phyloP scores from a whole-genome alignment of 2,329 filamentous ascomycete species.

The Pseudogymnoascus pannorum region DNA sequence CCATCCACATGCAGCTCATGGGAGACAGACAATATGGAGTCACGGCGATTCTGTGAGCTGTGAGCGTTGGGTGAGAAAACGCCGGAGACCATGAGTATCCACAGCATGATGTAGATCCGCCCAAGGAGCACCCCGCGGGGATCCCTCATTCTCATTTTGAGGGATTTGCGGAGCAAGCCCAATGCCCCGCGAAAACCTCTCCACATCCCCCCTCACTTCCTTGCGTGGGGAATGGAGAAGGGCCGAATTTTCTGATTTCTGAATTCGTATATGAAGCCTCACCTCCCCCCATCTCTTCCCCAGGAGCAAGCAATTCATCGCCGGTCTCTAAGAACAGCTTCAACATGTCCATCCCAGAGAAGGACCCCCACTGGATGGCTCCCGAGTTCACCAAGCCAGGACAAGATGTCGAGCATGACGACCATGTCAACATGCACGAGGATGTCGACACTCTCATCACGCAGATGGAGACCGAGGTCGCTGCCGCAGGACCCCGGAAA shows the following conservation, averaged over 20 bases:
- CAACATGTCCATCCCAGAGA: neutral
- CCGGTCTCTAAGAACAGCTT: neutral
- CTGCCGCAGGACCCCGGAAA: constrained; percentile 19
- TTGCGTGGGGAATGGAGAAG: neutral
- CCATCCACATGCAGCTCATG: neutral
- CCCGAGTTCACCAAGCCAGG: constrained; percentile 5
- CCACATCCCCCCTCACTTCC: neutral
- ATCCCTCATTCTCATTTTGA: neutral
- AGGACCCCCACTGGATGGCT: constrained; percentile 5
- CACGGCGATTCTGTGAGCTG: no score
- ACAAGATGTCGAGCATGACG: neutral
- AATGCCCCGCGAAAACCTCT: neutral
- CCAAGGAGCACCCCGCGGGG: neutral
- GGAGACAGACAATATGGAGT: neutral
- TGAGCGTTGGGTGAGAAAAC: neutral
- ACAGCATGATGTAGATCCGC: neutral
- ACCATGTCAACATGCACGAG: constrained; percentile 9
- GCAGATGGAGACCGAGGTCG: constrained; percentile 27
- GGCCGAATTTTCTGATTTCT: neutral
- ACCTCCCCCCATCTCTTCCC: neutral
- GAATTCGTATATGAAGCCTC: neutral
- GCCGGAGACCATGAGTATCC: neutral
- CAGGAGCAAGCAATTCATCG: neutral
- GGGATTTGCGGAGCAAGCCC: neutral
- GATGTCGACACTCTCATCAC: constrained; percentile 29